Percentiles rank a stretch among this genome's conserved stretches.
Conservation (phyloP, 2,329 filamentous ascomycete species). For the Aureobasidium sp. region DNA sequence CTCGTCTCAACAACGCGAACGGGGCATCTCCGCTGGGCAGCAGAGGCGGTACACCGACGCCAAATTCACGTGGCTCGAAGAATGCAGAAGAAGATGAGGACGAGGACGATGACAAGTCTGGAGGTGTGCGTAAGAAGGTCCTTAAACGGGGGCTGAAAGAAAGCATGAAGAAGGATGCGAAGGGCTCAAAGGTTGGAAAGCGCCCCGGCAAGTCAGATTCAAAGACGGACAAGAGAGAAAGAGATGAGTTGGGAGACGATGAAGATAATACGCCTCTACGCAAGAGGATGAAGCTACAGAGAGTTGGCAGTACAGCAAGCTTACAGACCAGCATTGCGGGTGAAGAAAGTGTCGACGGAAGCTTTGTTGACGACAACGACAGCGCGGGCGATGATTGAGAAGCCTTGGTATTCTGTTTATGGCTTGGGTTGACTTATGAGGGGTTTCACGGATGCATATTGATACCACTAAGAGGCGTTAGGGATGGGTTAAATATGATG, state of each 20-base stretch:
- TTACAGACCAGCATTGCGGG: constrained; percentile 23
- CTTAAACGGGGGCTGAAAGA: constrained; percentile 36
- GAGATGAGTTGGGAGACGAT: constrained; percentile 28
- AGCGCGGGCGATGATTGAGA: constrained; percentile 26
- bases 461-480: constrained; percentile 11
- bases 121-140: constrained; percentile 30
- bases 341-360: constrained; percentile 30
- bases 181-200: constrained; percentile 24
- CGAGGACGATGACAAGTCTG: constrained; percentile 25
- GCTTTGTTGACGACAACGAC: constrained; percentile 28
- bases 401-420: not conserved
- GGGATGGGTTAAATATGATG: not conserved
- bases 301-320: constrained; percentile 30
- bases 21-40: constrained; percentile 23
- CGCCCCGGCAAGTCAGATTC: constrained; percentile 20
- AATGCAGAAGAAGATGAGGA: constrained; percentile 22
- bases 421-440: not conserved
- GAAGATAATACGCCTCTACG: constrained; percentile 26
- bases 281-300: constrained; percentile 31
- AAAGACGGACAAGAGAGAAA: constrained; percentile 27
- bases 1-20: constrained; percentile 32
- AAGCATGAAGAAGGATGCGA: constrained; percentile 39
- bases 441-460: not conserved
- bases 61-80: constrained; percentile 21
- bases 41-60: constrained; percentile 27